Percentiles rank a stretch among this genome's conserved stretches.
Conservation (phyloP, 1,284 basidiomycete genomes). For the Ustilago shanxiensis region DNA sequence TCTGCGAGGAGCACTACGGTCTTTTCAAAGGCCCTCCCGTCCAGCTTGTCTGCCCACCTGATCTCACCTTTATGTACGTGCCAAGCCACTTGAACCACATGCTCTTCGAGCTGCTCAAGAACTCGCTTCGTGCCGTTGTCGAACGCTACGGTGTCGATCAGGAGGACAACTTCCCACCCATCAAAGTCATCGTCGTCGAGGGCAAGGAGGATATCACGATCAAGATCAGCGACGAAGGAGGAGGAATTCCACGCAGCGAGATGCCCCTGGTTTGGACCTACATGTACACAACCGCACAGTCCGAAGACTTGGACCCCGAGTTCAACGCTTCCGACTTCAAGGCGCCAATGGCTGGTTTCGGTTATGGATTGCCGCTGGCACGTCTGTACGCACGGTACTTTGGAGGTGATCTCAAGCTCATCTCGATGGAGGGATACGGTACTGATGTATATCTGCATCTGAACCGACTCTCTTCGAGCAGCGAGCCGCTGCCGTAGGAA, state of each 20-base stretch:
- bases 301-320: constrained; percentile 83
- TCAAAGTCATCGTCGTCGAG: constrained; percentile 96
- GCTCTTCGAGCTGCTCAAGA: constrained; percentile 97
- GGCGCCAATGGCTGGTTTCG: constrained; percentile 94
- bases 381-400: constrained; percentile 90
- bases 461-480: constrained; percentile 76
- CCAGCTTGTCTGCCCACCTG: constrained; percentile 90
- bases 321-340: constrained; percentile 94
- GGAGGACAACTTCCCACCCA: constrained; percentile 87
- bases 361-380: constrained; percentile 89
- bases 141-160: constrained; percentile 88
- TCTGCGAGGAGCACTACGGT: constrained; percentile 90
- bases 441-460: constrained; percentile 84
- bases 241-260: constrained; percentile 90
- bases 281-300: constrained; percentile 96
- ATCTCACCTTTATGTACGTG: constrained; percentile 93
- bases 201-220: constrained; percentile 88
- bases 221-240: constrained; percentile 96
- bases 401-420: constrained; percentile 93
- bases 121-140: constrained; percentile 95
- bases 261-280: constrained; percentile 98
- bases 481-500: constrained; percentile 71
- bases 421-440: constrained; percentile 89
- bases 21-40: constrained; percentile 97
- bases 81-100: constrained; percentile 91